Conservation (phyloP, 208 protist genomes). For the Acanthamoeba castellanii region DNA sequence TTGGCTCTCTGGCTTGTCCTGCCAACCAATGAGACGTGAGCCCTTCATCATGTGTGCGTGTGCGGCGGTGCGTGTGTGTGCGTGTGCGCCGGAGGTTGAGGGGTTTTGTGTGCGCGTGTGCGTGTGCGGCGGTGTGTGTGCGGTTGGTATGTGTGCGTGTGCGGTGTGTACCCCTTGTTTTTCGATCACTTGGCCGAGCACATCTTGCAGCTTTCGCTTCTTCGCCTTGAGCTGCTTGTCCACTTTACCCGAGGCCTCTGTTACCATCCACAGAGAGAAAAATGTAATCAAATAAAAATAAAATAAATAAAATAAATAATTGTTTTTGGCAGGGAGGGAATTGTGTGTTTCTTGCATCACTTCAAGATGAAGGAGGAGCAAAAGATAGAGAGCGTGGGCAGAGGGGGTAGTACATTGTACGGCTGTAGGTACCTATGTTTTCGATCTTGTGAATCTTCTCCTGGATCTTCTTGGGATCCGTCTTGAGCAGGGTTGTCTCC, state of each 20-base stretch:
- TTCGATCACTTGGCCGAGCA: background rate
- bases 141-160: too few relatives aligned
- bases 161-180: background rate
- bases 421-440: constrained; percentile 6
- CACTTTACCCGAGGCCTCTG: constrained; percentile 44
- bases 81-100: too few relatives aligned
- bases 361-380: too few relatives aligned
- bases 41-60: too few relatives aligned
- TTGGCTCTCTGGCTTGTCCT: too few relatives aligned
- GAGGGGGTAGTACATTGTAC: too few relatives aligned
- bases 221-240: constrained; percentile 66
- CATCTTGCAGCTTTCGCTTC: constrained; percentile 47
- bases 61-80: too few relatives aligned
- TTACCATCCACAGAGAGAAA: background rate
- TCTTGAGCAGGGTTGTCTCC: constrained; percentile 22
- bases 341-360: too few relatives aligned
- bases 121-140: background rate
- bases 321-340: too few relatives aligned
- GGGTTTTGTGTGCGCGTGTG: background rate
- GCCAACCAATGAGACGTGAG: too few relatives aligned
- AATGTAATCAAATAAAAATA: too few relatives aligned
- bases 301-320: background rate
- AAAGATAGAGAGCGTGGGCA: too few relatives aligned
- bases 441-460: constrained; percentile 65
- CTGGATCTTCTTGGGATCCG: constrained; percentile 51